A percentile compares a stretch with the other conserved stretches of the same genome.
Conservation (phyloP, 2,329 filamentous ascomycete genomes). For the Sporothrix sp. region DNA sequence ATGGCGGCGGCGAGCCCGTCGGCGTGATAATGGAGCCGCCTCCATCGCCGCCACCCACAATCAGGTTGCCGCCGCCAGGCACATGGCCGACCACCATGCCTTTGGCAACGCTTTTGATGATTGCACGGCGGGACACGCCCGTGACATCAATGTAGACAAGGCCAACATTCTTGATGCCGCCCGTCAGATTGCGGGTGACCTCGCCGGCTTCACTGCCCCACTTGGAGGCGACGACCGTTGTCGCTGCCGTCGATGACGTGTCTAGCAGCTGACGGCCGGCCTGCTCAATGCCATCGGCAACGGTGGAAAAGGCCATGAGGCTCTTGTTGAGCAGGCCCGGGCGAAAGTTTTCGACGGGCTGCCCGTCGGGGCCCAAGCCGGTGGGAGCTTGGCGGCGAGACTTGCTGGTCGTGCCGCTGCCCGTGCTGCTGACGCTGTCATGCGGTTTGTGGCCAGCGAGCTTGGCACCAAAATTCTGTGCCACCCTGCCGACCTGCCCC, state of each 20-base stretch:
- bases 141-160: constrained; percentile 95
- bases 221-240: constrained; percentile 75
- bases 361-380: constrained; percentile 62
- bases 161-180: constrained; percentile 90
- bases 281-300: constrained; percentile 88
- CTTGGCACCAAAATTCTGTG: constrained; percentile 79
- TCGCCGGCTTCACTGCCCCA: constrained; percentile 80
- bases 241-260: constrained; percentile 67
- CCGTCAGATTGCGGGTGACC: constrained; percentile 64
- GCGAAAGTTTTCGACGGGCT: constrained; percentile 59
- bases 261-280: constrained; percentile 69
- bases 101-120: constrained; percentile 92
- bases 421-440: neutral
- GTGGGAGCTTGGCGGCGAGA: constrained; percentile 29
- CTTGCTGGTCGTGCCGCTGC: neutral
- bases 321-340: constrained; percentile 91
- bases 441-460: constrained; percentile 35
- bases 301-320: constrained; percentile 89
- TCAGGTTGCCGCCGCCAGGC: constrained; percentile 60
- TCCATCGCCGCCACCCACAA: constrained; percentile 54
- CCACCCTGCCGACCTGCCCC: constrained; percentile 69
- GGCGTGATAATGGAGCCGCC: constrained; percentile 20
- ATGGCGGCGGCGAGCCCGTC: neutral
- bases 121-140: constrained; percentile 77
- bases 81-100: constrained; percentile 87